Evolutionary conservation across 75 land plant species (phyloP), one percentile per base, ranked within the genome.

Genomic region (Adiantum capillusveneris): DNA sequence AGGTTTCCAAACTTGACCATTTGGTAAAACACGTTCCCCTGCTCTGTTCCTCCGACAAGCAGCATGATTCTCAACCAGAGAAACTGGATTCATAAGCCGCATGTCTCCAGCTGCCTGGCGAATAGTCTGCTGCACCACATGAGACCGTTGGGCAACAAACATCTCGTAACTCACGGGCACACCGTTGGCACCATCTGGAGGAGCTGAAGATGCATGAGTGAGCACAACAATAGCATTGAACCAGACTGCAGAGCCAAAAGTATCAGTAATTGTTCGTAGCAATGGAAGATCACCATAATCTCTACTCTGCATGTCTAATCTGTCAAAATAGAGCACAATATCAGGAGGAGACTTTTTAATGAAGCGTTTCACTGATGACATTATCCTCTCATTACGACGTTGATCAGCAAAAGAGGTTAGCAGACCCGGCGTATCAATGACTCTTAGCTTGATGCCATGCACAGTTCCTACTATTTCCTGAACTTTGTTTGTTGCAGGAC

Each of bases 131-230:
- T 79, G 82, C n/a, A 75, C 64, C 2, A 67, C 67, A 66, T 75
- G 82, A 45, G 79, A 70, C 16, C 82, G 65, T 29, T 75, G 82
- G 17, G 76, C 67, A 9, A 79, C 70, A 67, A 70, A 79, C 69
- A 70, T 75, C 58, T 79, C 82, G 62, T 79, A 79, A 67, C 79
- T 79, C 34, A 79, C 50, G 31, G 81, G 77, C 17, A 25, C 57
- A 1, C 82, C 82, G 57, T 66, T 75, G 20, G 78, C 66, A 11
- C 82, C 75, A 45, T 79, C 82, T 16, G 82, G 82, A 0, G 79
- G 82, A 24, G 78, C 79, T 37, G 82, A 79, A 45, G 79, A 79
- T 53, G 82, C 79, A 75, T 79, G 82, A 12, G 82, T 79, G 1
- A 79, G 64, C 29, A 79, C 82, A 24, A 75, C 62, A 29, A 79